phyloP scores from a whole-genome alignment of 2,329 filamentous ascomycete genomes.

The Aureobasidium sp. region DNA sequence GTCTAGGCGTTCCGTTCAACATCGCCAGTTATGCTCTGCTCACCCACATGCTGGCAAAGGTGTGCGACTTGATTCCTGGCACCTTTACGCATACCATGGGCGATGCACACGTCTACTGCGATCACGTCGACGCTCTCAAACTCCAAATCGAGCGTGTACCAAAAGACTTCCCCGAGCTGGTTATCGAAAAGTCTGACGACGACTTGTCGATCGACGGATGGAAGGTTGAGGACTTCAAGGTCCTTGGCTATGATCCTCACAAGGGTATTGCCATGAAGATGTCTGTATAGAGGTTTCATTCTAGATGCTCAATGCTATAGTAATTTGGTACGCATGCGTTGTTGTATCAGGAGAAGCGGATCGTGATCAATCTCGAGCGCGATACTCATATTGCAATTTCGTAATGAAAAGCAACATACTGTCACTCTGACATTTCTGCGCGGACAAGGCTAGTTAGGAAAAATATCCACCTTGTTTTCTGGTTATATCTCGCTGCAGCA shows the following conservation, averaged over 20 bases:
- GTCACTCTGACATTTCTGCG: too few species aligned
- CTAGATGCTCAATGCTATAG: background rate
- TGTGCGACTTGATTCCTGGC: conserved; percentile 75
- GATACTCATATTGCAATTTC: background rate
- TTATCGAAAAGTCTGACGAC: conserved; percentile 56
- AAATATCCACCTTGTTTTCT: too few species aligned
- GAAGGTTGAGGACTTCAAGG: conserved; percentile 78
- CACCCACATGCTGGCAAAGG: conserved; percentile 90
- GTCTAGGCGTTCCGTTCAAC: conserved; percentile 94
- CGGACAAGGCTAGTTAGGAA: too few species aligned
- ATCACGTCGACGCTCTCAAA: conserved; percentile 83
- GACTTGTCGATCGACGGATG: conserved; percentile 82
- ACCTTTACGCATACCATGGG: conserved; percentile 94
- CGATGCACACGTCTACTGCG: conserved; percentile 91
- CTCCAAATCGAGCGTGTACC: conserved; percentile 76
- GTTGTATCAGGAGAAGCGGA: background rate
- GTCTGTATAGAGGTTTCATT: conserved; percentile 59
- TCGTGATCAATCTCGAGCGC: too few species aligned
- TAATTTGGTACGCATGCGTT: background rate
- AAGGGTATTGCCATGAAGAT: conserved; percentile 97
- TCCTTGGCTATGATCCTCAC: conserved; percentile 84
- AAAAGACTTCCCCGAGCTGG: conserved; percentile 69
- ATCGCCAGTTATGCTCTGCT: conserved; percentile 91
- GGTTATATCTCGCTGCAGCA: too few species aligned
- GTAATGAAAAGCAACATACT: too few species aligned